A percentile compares a stretch with the other conserved stretches of the same genome.
Conservation (phyloP, 305 asterid genomes). For the Ajuga reptans region DNA sequence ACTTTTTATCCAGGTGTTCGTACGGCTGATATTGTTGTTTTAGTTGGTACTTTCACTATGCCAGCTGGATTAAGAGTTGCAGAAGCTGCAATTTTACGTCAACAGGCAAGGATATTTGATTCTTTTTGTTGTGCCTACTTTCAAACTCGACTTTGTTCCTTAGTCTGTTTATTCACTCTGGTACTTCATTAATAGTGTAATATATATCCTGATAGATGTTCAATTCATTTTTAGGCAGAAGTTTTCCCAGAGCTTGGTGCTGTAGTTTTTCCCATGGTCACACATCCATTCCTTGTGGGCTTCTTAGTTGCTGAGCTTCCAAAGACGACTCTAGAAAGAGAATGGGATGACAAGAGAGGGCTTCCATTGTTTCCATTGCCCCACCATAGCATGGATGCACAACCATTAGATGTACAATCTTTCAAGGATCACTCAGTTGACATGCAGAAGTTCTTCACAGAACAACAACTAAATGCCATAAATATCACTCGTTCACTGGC, state of each 20-base stretch:
- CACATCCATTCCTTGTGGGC: constrained; percentile 92
- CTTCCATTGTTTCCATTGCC: constrained; percentile 35
- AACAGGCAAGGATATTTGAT: constrained; percentile 40
- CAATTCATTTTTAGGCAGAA: constrained; percentile 59
- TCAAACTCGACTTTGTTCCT: neutral
- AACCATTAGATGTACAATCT: constrained; percentile 38
- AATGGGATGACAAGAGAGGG: constrained; percentile 34
- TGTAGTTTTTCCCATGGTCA: constrained; percentile 82
- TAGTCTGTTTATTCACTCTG: neutral
- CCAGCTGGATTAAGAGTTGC: constrained; percentile 82
- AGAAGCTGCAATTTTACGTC: constrained; percentile 69
- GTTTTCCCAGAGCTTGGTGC: constrained; percentile 76
- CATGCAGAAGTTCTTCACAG: constrained; percentile 42
- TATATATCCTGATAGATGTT: constrained; percentile 24
- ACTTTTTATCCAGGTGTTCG: constrained; percentile 51
- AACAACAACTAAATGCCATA: constrained; percentile 65
- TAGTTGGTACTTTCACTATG: constrained; percentile 57
- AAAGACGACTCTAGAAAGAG: constrained; percentile 35
- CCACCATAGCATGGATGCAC: constrained; percentile 27
- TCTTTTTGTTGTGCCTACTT: neutral
- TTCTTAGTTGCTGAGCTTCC: constrained; percentile 91
- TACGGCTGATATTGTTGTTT: constrained; percentile 66
- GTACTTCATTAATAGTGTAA: neutral
- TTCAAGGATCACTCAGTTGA: constrained; percentile 37
- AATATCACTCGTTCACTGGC: constrained; percentile 76